Percentiles rank a stretch among this genome's conserved stretches.
Evolutionary conservation across 352 stramenopile species (phyloP).

Genomic region (Globisporangium recalcitrans): DNA sequence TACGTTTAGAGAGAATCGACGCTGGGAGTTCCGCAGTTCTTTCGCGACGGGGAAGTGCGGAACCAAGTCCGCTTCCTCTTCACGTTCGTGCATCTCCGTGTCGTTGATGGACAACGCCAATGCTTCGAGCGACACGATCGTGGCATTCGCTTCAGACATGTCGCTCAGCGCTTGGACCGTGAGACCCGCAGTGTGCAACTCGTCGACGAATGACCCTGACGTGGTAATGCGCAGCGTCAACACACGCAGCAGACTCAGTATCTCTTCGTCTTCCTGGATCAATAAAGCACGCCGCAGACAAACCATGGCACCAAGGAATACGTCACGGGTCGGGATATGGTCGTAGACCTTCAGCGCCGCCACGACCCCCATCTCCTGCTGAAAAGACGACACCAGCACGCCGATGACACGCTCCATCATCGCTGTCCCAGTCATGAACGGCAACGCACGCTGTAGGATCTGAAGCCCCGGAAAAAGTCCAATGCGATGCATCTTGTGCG

Average conservation of each 20-base stretch:
- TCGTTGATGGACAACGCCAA: slow-evolving; percentile 63
- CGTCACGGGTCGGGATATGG: slow-evolving; percentile 54
- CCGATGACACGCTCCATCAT: slow-evolving; percentile 57
- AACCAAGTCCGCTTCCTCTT: slow-evolving; percentile 62
- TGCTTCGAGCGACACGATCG: slow-evolving; percentile 49
- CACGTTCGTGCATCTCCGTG: slow-evolving; percentile 62
- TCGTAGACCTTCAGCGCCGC: slow-evolving; percentile 69
- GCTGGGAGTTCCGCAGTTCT: slow-evolving; percentile 31
- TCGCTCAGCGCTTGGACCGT: slow-evolving; percentile 50
- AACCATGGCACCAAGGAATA: slow-evolving; percentile 73
- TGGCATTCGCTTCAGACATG: slow-evolving; percentile 50
- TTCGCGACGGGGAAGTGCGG: slow-evolving; percentile 62
- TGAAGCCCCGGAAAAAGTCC: slow-evolving; percentile 63
- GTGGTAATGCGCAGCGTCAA: slow-evolving; percentile 68
- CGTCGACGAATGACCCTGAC: slow-evolving; percentile 67
- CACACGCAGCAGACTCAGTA: slow-evolving; percentile 37
- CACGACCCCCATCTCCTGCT: slow-evolving; percentile 69
- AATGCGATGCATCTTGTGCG: slow-evolving; percentile 69
- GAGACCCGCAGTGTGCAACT: slow-evolving; percentile 44
- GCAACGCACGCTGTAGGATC: slow-evolving; percentile 55
- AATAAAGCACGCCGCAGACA: slow-evolving; percentile 62
- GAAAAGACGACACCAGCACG: slow-evolving; percentile 58
- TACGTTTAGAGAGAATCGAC: slow-evolving; percentile 3
- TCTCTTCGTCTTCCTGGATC: slow-evolving; percentile 33
- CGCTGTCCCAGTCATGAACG: slow-evolving; percentile 27